Evolutionary conservation across 306 rosid genomes (phyloP), one percentile per base, ranked within the genome.

Genomic region (Citrullus colocynthis): DNA sequence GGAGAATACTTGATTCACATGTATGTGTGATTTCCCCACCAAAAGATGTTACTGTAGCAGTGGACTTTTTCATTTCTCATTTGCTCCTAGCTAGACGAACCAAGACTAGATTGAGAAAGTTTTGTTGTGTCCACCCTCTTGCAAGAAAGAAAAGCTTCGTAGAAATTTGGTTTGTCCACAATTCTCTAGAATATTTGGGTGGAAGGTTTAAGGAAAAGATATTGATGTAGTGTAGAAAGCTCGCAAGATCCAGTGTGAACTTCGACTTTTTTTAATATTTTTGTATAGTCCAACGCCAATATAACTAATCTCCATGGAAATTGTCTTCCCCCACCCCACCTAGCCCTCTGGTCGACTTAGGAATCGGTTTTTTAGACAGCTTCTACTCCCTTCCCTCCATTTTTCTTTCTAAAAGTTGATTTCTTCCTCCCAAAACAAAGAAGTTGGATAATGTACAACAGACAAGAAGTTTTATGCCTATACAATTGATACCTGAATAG

Each of bases 401-500:
- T 66, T 66, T 8, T 4, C 72, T 17, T 39, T 8, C 6, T 2
- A 41, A 66, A 66, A 39, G 16, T n/a, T 67, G 74, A 54, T 4
- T 67, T 39, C 24, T 16, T 67, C 20, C 52, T 9, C 16, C 12
- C 10, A 3, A 37, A 63, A 36, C 54, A 64, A 65, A 65, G 6
- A 36, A 36, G 44, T 37, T 39, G 11, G 57, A 24, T 21, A 70
- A 52, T 74, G 63, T 51, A 58, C 58, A 65, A 55, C 34, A 72
- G 32, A 63, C 9, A 20, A 49, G 44, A 15, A 57, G 45, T 32
- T n/a, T 51, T 41, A 52, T 58, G 54, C n/a, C 71, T 54, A 78
- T 32, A 39, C 60, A 48, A 78, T 30, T 62, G 39, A 60, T 88
- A 91, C 97, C 98, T 95, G 88, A 92, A 85, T 58, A 95, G 84